Evolutionary conservation across 257 asterid genomes (phyloP), one percentile per base, ranked within the genome.

Genomic region (Nicotiana knightiana): DNA sequence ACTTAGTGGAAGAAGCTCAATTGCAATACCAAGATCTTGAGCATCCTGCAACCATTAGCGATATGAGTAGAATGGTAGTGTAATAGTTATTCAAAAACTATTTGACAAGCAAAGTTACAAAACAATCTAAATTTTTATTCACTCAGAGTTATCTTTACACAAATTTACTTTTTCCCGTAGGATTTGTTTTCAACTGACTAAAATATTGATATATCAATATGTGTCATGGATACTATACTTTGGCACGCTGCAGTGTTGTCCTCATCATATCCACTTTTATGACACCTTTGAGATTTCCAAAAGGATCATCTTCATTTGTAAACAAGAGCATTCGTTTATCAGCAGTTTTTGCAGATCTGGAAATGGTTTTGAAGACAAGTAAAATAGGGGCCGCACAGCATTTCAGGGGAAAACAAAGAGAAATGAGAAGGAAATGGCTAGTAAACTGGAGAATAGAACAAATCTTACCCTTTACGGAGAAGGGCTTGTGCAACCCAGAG

Each of bases 271-370:
- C 99, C 90, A 91, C 88, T 90, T 94, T 96, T 46, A 88, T 89
- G 81, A 90, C 92, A 87, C 99, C 98, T 80, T 86, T 96, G 84
- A 94, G 81, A 85, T 81, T 89, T 80, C 97, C 97, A 82, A 96
- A 96, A 83, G 99, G 99, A 90, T 96, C 98, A 88, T 96, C 99
- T 87, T 93, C 99, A 89, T 96, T 96, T 57, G 99, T 93, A 79
- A 96, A 89, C 84, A 96, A 83, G 77, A 96, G 85, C 83, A 96
- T 92, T 84, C 99, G 89, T 87, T 96, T 96, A 65, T 88, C 98
- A 81, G 93, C 92, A 81, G 92, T 90, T 88, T 90, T 93, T 67
- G 93, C 87, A 86, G 98, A 89, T 89, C 99, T 95, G 95, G 67
- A 77, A 28, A 39, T 68, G 81, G 57, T 81, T 73, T 70, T 83